Conservation (phyloP, 768 basidiomycete species). For the Collybia sordida region DNA sequence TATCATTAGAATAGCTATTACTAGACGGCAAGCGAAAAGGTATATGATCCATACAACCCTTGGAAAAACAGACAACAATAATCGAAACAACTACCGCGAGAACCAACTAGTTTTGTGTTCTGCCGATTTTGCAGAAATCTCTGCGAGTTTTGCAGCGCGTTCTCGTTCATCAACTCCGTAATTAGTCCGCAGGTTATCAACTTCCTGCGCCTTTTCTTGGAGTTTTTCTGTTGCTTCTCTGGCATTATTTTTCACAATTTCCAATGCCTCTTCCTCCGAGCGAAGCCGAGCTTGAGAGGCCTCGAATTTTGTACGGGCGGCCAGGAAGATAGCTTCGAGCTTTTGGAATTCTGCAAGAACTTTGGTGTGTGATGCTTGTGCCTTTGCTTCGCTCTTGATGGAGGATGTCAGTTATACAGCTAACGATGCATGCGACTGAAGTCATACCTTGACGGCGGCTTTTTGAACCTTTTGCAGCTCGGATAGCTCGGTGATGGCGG, state of each 20-base stretch:
- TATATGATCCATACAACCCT: no score
- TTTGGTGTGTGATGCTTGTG: conserved; percentile 52
- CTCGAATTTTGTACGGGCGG: conserved; percentile 61
- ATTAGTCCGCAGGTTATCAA: conserved; percentile 63
- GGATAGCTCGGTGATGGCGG: conserved; percentile 64
- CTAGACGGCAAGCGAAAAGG: not conserved
- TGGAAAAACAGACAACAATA: not conserved
- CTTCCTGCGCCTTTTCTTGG: conserved; percentile 70
- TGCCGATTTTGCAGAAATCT: conserved; percentile 22
- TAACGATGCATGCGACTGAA: no score
- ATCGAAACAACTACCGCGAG: not conserved
- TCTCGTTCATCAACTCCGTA: conserved; percentile 75
- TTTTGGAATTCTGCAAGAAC: conserved; percentile 60
- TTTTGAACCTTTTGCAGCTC: conserved; percentile 73
- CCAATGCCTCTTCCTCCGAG: conserved; percentile 47
- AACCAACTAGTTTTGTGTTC: not conserved
- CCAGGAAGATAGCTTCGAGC: conserved; percentile 57
- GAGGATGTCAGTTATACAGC: not conserved
- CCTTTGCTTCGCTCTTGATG: conserved; percentile 56
- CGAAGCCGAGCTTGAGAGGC: conserved; percentile 46
- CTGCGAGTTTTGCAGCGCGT: conserved; percentile 47
- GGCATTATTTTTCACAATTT: conserved; percentile 51
- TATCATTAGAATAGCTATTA: not conserved
- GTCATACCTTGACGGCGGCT: conserved; percentile 53
- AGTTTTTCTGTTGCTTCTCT: conserved; percentile 59